Evolutionary conservation across 2,329 filamentous ascomycete species (phyloP).

Genomic region (Capronia coronata): DNA sequence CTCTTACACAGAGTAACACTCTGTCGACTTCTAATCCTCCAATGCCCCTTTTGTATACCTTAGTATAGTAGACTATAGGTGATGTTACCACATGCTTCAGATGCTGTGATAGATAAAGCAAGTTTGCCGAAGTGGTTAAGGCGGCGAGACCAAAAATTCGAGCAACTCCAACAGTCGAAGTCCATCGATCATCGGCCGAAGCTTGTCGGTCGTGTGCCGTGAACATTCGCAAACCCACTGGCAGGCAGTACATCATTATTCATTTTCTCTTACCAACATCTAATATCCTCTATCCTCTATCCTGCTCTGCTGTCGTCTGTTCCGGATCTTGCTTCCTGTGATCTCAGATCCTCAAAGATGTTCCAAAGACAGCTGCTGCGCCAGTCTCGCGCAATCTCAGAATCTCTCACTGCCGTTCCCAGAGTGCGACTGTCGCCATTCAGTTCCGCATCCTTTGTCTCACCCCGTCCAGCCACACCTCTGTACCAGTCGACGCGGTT

Average conservation of each 20-base stretch:
- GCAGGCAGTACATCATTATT: too few species aligned
- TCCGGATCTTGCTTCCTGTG: too few species aligned
- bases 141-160: slow-evolving; percentile 8
- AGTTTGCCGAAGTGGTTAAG: background rate
- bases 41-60: too few species aligned
- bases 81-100: background rate
- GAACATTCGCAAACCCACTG: too few species aligned
- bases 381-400: slow-evolving; percentile 36
- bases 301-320: too few species aligned
- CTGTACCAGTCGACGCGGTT: slow-evolving; percentile 33
- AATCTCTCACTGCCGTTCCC: slow-evolving; percentile 27
- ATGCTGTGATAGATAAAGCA: background rate
- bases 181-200: background rate
- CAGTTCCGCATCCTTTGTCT: slow-evolving; percentile 15
- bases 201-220: background rate
- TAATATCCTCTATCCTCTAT: background rate
- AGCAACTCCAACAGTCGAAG: too few species aligned
- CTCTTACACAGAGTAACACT: too few species aligned
- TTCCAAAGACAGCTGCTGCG: slow-evolving; percentile 40
- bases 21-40: too few species aligned
- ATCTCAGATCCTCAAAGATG: slow-evolving; percentile 30
- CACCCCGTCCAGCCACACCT: slow-evolving; percentile 24
- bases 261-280: too few species aligned
- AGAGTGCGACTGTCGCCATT: slow-evolving; percentile 18
- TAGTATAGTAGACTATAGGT: too few species aligned